Percentiles rank a stretch among this genome's conserved stretches.
These are phyloP conservation scores for Delonix regia DNA, from an alignment of 306 rosid genomes.

Conservation along the genomic window DNA sequence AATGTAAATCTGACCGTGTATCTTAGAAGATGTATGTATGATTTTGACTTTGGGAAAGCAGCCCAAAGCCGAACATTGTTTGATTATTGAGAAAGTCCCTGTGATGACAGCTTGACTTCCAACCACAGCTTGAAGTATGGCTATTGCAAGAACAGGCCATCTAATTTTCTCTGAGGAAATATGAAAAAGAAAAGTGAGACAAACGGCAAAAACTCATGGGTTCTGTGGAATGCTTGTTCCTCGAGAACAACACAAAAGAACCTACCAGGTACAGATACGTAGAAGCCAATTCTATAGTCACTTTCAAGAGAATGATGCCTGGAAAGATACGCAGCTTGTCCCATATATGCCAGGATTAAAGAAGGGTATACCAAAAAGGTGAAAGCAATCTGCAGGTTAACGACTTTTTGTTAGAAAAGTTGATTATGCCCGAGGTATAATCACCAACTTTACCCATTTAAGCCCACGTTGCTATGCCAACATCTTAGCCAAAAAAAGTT, in stretches of 20 bases:
- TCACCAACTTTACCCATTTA: not conserved
- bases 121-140: conserved; percentile 96
- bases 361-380: conserved; percentile 91
- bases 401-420: conserved; percentile 38
- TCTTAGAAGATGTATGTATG: conserved; percentile 84
- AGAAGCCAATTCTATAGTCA: conserved; percentile 81
- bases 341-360: conserved; percentile 93
- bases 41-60: conserved; percentile 94
- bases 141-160: conserved; percentile 94
- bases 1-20: conserved; percentile 94
- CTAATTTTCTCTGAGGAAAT: conserved; percentile 64
- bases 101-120: conserved; percentile 99
- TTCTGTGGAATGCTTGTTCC: not conserved
- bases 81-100: conserved; percentile 95
- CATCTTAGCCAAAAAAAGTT: not conserved
- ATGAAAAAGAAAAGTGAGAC: conserved; percentile 26
- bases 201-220: conserved; percentile 8
- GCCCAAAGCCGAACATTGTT: conserved; percentile 87
- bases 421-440: not conserved
- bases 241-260: conserved; percentile 23
- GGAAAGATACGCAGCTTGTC: conserved; percentile 99
- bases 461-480: not conserved
- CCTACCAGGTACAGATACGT: conserved; percentile 95
- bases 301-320: conserved; percentile 66
- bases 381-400: conserved; percentile 88